phyloP scores from a whole-genome alignment of 441 rosid species.

The Pelargonium myrrhifolium region DNA sequence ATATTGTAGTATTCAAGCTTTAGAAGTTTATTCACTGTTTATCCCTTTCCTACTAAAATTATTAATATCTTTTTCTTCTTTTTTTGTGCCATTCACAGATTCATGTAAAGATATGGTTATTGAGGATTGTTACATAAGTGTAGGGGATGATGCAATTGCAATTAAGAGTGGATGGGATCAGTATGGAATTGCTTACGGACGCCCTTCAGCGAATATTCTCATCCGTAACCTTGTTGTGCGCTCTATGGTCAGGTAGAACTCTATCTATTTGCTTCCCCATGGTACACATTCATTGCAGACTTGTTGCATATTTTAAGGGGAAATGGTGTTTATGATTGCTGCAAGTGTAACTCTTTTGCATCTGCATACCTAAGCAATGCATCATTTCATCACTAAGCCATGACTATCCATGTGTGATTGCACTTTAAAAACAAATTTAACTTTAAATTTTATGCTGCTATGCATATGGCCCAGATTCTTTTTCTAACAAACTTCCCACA shows the following conservation, averaged over 20 bases:
- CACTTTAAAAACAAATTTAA: not conserved
- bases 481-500: not conserved
- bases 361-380: not conserved
- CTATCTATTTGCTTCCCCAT: conserved; percentile 14
- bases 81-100: conserved; percentile 38
- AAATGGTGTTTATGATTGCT: not conserved
- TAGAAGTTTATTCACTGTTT: not conserved
- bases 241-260: conserved; percentile 79
- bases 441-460: no score
- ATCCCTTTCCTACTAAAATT: not conserved
- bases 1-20: not conserved
- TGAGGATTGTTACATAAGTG: conserved; percentile 92
- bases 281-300: not conserved
- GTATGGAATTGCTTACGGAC: conserved; percentile 79
- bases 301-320: not conserved
- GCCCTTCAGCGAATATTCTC: conserved; percentile 70
- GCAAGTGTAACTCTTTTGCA: not conserved
- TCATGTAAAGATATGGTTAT: conserved; percentile 93
- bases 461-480: no score
- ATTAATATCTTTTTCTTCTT: no score
- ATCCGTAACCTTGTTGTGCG: conserved; percentile 77
- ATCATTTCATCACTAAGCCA: not conserved
- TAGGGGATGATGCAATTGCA: conserved; percentile 92
- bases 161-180: conserved; percentile 99
- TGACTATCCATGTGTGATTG: not conserved